Percentiles rank a stretch among this genome's conserved stretches.
phyloP scores from a whole-genome alignment of 495 filamentous ascomycete species.

The Penicillium herquei region DNA sequence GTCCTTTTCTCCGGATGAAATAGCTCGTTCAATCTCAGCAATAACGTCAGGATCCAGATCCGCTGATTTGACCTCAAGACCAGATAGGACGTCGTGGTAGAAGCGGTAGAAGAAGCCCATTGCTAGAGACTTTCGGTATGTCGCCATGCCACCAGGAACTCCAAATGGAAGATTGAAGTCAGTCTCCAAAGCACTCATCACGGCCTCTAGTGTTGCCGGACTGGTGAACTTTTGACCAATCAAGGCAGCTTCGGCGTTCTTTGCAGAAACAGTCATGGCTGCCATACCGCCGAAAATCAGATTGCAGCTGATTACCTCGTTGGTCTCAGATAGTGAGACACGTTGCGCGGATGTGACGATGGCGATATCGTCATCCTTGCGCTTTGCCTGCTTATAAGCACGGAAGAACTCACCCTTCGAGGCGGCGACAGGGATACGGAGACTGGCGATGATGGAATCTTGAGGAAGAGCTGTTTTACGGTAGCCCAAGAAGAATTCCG shows the following conservation, averaged over 20 bases:
- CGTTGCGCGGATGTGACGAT: slow-evolving; percentile 86
- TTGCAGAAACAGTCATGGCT: slow-evolving; percentile 78
- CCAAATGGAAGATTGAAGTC: slow-evolving; percentile 85
- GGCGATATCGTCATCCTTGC: slow-evolving; percentile 96
- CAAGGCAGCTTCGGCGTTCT: slow-evolving; percentile 67
- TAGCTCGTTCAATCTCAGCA: slow-evolving; percentile 57
- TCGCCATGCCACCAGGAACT: slow-evolving; percentile 94
- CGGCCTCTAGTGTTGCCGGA: slow-evolving; percentile 76
- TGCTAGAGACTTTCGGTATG: slow-evolving; percentile 86
- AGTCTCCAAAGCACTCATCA: slow-evolving; percentile 79
- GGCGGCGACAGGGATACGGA: slow-evolving; percentile 75
- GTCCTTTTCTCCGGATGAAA: slow-evolving; percentile 51
- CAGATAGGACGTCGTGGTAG: slow-evolving; percentile 68
- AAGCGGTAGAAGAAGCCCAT: slow-evolving; percentile 88
- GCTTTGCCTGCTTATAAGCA: slow-evolving; percentile 93
- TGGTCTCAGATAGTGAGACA: slow-evolving; percentile 60
- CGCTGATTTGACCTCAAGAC: slow-evolving; percentile 41
- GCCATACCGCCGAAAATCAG: slow-evolving; percentile 93
- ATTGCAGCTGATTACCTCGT: slow-evolving; percentile 66
- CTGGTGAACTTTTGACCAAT: slow-evolving; percentile 77
- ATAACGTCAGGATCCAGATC: slow-evolving; percentile 52
- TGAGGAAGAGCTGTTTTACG: slow-evolving; percentile 77
- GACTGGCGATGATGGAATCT: slow-evolving; percentile 79
- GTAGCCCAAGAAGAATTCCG: slow-evolving; percentile 89
- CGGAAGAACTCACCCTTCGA: slow-evolving; percentile 51